Conservation (phyloP, 306 rosid species). For the Acmispon strigosus region DNA sequence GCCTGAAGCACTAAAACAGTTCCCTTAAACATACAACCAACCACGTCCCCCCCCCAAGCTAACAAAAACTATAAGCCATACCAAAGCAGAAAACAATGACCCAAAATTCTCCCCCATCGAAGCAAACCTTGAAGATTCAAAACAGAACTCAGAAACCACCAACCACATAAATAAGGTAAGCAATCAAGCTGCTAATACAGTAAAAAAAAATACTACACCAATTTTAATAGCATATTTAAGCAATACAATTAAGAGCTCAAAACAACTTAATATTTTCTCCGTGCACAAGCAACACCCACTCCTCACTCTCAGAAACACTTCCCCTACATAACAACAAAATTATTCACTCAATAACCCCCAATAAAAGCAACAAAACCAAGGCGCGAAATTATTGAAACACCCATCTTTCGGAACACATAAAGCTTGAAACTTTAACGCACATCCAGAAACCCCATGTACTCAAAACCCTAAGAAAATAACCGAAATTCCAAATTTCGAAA, state of each 20-base stretch:
- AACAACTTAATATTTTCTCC: background rate
- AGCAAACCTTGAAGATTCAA: background rate
- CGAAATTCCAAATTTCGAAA: background rate
- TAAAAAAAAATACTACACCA: background rate
- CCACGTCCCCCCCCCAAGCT: background rate
- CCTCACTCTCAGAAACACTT: conserved; percentile 7
- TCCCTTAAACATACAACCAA: background rate
- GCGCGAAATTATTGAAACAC: background rate
- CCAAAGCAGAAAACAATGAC: background rate
- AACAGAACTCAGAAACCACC: conserved; percentile 7
- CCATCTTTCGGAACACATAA: background rate
- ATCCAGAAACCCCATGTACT: conserved; percentile 18
- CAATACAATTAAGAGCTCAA: background rate
- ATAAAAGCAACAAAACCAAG: background rate
- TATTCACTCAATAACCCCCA: background rate
- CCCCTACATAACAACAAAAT: background rate
- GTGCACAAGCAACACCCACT: background rate
- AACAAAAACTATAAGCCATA: background rate
- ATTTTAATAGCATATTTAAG: background rate
- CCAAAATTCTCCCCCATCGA: background rate
- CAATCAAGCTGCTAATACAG: background rate
- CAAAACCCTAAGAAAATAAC: conserved; percentile 31
- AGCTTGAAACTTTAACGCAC: background rate
- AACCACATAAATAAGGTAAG: background rate
- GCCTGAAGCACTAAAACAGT: background rate